Evolutionary conservation across 2,329 filamentous ascomycete genomes (phyloP).

Genomic region (Colletotrichum trifolii): DNA sequence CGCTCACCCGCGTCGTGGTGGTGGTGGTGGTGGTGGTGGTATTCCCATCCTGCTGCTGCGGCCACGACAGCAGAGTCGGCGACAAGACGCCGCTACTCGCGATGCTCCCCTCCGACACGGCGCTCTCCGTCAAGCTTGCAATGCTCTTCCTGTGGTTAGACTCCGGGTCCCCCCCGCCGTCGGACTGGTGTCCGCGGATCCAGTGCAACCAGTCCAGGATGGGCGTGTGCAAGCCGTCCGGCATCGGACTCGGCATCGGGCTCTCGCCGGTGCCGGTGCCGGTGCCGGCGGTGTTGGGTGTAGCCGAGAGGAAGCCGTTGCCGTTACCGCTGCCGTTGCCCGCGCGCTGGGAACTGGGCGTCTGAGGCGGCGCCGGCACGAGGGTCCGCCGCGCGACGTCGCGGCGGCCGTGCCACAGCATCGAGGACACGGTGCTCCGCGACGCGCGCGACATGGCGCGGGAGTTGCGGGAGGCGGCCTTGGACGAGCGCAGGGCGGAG

Average conservation of each 20-base stretch:
- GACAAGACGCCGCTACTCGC: constrained; percentile 33
- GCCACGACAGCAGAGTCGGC: constrained; percentile 18
- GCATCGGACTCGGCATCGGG: background rate
- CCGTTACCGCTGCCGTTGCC: background rate
- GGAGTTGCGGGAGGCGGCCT: constrained; percentile 1
- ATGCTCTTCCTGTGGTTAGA: constrained; percentile 32
- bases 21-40: background rate
- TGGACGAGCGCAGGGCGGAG: constrained; percentile 2
- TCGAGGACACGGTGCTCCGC: constrained; percentile 31
- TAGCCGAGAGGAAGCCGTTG: background rate
- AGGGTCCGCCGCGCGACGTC: constrained; percentile 23
- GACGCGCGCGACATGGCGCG: constrained; percentile 11
- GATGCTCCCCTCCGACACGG: constrained; percentile 7
- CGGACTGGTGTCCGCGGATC: constrained; percentile 26
- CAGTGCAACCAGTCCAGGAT: constrained; percentile 28
- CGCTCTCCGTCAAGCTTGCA: constrained; percentile 15
- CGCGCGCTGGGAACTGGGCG: background rate
- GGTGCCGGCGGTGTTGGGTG: background rate
- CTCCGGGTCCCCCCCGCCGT: constrained; percentile 18
- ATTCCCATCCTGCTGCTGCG: background rate
- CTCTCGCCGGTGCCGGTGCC: background rate
- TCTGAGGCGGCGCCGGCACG: background rate
- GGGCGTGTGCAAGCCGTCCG: constrained; percentile 15
- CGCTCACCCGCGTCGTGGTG: background rate
- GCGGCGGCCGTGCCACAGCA: constrained; percentile 31